A percentile compares a stretch with the other conserved stretches of the same genome.
These are phyloP conservation scores for Penicillium sp. DNA, from an alignment of 2,329 filamentous ascomycete species.

Conservation along the genomic window DNA sequence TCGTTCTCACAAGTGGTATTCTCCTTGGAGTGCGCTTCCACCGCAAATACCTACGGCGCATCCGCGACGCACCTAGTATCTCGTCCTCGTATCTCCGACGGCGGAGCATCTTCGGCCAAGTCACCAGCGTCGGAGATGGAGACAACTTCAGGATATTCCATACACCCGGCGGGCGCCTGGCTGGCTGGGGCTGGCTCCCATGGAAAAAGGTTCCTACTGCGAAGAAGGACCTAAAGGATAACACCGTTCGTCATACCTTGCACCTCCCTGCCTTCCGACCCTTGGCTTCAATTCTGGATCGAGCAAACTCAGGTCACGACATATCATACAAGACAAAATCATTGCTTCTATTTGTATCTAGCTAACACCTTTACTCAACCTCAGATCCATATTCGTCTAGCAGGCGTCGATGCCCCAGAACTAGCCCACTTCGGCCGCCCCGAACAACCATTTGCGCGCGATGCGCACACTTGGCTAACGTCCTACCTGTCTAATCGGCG, in stretches of 20 bases:
- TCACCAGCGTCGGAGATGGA: constrained; percentile 93
- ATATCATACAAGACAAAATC: not conserved
- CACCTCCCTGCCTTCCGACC: not conserved
- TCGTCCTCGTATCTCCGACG: constrained; percentile 71
- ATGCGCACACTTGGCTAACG: constrained; percentile 80
- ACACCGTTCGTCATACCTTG: constrained; percentile 62
- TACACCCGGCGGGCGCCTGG: constrained; percentile 81
- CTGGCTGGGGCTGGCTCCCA: constrained; percentile 89
- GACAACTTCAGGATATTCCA: constrained; percentile 95
- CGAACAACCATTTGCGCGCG: constrained; percentile 77
- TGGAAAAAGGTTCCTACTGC: constrained; percentile 67
- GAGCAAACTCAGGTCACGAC: not conserved
- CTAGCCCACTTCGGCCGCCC: constrained; percentile 86
- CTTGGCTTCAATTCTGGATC: not conserved
- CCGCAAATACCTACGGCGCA: constrained; percentile 69
- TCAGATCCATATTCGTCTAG: constrained; percentile 79
- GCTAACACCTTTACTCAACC: not conserved
- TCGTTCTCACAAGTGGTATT: constrained; percentile 41
- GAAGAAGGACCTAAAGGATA: constrained; percentile 67
- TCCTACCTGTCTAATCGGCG: constrained; percentile 67
- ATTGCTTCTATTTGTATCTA: not conserved
- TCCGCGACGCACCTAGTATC: constrained; percentile 74
- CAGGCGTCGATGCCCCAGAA: constrained; percentile 91
- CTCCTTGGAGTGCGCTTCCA: constrained; percentile 38
- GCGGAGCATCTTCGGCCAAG: constrained; percentile 75